Percentiles rank a stretch among this genome's conserved stretches.
These are phyloP conservation scores for Licmophora abbreviata DNA, from an alignment of 108 stramenopile genomes.

Conservation along the genomic window DNA sequence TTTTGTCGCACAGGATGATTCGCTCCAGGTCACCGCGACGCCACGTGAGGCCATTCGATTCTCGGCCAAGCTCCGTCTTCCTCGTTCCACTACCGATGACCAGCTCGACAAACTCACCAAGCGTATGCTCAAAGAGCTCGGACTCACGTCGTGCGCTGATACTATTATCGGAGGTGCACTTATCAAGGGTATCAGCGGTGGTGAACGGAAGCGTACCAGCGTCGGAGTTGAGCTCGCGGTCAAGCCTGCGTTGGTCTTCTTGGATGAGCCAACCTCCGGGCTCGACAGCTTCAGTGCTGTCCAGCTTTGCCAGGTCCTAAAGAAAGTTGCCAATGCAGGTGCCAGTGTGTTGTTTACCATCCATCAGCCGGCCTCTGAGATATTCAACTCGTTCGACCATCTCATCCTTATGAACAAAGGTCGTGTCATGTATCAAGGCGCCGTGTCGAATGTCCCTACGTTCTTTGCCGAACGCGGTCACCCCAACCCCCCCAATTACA, in stretches of 20 bases:
- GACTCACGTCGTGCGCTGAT: conserved; percentile 51
- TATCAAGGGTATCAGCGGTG: conserved; percentile 54
- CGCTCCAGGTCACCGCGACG: conserved; percentile 61
- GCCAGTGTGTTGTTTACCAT: conserved; percentile 60
- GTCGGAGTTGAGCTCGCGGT: conserved; percentile 63
- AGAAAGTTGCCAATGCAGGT: conserved; percentile 56
- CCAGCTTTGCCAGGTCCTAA: conserved; percentile 42
- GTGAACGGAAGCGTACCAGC: conserved; percentile 45
- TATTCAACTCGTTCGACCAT: conserved; percentile 48
- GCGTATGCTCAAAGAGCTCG: conserved; percentile 68
- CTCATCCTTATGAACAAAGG: conserved; percentile 46
- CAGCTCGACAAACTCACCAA: conserved; percentile 55
- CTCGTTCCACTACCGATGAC: conserved; percentile 33
- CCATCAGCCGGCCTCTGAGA: conserved; percentile 68
- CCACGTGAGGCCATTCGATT: conserved; percentile 83
- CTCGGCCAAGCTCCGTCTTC: conserved; percentile 70
- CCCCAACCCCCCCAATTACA: conserved; percentile 60
- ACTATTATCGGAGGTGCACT: conserved; percentile 55
- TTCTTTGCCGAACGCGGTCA: conserved; percentile 45
- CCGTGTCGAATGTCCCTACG: conserved; percentile 22
- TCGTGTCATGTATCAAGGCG: conserved; percentile 36
- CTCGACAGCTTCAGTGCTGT: conserved; percentile 61
- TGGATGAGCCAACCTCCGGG: conserved; percentile 67
- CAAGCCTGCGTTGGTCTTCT: conserved; percentile 43
- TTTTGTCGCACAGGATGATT: conserved; percentile 86